Conservation (phyloP, 306 rosid genomes). For the Pyrus betulifolia region DNA sequence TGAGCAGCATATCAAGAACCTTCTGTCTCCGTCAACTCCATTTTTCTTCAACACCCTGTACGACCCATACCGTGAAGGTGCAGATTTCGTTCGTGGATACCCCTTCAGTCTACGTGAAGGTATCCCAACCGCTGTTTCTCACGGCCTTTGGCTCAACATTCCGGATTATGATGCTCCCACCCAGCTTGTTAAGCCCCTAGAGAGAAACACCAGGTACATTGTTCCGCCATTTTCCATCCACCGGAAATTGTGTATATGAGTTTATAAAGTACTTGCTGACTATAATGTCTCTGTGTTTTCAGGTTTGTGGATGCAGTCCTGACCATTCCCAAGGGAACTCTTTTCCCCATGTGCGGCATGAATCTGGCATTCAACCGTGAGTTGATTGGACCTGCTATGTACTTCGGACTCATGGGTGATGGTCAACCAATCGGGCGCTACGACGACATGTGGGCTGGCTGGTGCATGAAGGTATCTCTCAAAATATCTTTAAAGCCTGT, state of each 20-base stretch:
- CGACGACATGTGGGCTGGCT: slow-evolving; percentile 95
- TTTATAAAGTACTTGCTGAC: neutral
- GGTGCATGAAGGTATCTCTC: slow-evolving; percentile 66
- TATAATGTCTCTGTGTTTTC: neutral
- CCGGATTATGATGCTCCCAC: slow-evolving; percentile 92
- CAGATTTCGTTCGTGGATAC: slow-evolving; percentile 82
- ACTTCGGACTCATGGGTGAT: slow-evolving; percentile 91
- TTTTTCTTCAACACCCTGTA: slow-evolving; percentile 77
- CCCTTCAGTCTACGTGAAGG: slow-evolving; percentile 78
- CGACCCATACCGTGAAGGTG: slow-evolving; percentile 77
- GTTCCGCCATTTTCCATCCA: neutral
- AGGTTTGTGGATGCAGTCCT: slow-evolving; percentile 80
- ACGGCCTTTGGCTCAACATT: slow-evolving; percentile 84
- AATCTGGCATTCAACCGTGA: slow-evolving; percentile 81
- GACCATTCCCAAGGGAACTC: slow-evolving; percentile 73
- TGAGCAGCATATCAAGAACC: slow-evolving; percentile 73
- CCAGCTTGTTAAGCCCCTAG: slow-evolving; percentile 80
- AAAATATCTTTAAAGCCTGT: neutral
- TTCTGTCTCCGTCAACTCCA: slow-evolving; percentile 68
- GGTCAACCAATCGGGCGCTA: slow-evolving; percentile 80
- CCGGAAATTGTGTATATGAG: neutral
- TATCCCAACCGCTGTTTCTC: slow-evolving; percentile 70
- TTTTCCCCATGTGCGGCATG: slow-evolving; percentile 89
- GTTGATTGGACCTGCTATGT: slow-evolving; percentile 80
- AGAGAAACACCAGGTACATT: slow-evolving; percentile 66